A percentile compares a stretch with the other conserved stretches of the same genome.
phyloP scores from a whole-genome alignment of 2,329 filamentous ascomycete genomes.

The Cytospora schulzeri region DNA sequence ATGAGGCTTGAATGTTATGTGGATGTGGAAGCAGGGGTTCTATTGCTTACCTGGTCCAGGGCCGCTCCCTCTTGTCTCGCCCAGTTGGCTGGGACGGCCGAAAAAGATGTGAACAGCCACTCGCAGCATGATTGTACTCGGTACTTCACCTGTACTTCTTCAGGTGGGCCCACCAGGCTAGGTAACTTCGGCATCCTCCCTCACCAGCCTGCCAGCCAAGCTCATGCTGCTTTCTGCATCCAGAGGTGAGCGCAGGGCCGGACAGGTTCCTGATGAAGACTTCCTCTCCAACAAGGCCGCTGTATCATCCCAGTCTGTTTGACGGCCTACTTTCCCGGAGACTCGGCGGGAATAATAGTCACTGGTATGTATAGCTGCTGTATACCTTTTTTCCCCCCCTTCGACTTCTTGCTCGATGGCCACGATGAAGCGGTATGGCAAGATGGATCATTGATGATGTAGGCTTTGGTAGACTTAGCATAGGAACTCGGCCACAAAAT shows the following conservation, averaged over 20 bases:
- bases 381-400: neutral
- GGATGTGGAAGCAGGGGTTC: neutral
- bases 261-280: neutral
- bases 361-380: neutral
- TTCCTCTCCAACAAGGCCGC: neutral
- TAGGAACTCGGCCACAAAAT: neutral
- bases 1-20: neutral
- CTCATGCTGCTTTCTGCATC: slow-evolving; percentile 20
- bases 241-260: neutral
- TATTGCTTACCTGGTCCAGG: neutral
- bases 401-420: neutral
- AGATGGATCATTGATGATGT: too few species aligned
- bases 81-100: slow-evolving; percentile 24
- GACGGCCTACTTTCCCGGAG: neutral
- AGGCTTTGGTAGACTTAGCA: neutral
- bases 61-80: slow-evolving; percentile 14
- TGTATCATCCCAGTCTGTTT: neutral
- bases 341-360: neutral
- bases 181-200: slow-evolving; percentile 27
- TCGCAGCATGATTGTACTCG: slow-evolving; percentile 14
- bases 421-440: neutral
- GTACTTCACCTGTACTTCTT: slow-evolving; percentile 1
- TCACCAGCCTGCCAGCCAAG: slow-evolving; percentile 22
- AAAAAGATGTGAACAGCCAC: slow-evolving; percentile 24
- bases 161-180: slow-evolving; percentile 13